Base-by-base conservation (phyloP, 2,329 filamentous ascomycete genomes). In the Ascochyta pisi region DNA sequence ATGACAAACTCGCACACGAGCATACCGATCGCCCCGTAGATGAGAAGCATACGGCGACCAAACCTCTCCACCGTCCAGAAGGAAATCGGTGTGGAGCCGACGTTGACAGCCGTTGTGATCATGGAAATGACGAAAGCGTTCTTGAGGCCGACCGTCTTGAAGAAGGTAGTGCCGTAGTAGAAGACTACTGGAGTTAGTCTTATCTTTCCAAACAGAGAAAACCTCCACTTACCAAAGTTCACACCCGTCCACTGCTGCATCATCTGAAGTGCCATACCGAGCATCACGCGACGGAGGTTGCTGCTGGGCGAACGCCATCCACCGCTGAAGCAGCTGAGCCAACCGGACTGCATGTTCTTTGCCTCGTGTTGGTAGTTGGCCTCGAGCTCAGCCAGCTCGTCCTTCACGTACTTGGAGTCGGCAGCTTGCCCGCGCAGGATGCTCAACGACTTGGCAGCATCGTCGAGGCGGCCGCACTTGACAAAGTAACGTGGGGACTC, bases 401-500 rank as follows among this genome's bases (percentile, higher is more conserved):
- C 79, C 78, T 89, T 86, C 77, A 96, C 88, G 76, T 86, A 92
- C 60, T 89, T 84, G 22, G 89, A 93, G 50, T 89, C 85, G 49
- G 77, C 70, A 44, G 88, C 83, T 79, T 96, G 89, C 58, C 89
- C 90, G 73, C 92, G 90, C 29, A 96, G 84, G 54, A 82, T 84
- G 54, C 84, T 77, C 6, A 96, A 83, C 12, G 86, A 79, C 1
- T 76, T 58, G 56, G 86, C 83, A 31, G 91, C 92, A 53, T 82
- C 73, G 38, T 88, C 85, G 48, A 91, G 81, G 58, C 86, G 80
- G 52, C 89, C 89, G 75, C 87, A 88, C 82, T 91, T 92, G 78
- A 96, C 89, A 70, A 85, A 94, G 83, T 88, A 96, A 71, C 92
- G 89, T 45, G 92, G 92, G 0, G 91, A 94, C 75, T 96, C 92